These are phyloP conservation scores for Melampsora americana DNA, from an alignment of 1,284 basidiomycete genomes.

Conservation along the genomic window DNA sequence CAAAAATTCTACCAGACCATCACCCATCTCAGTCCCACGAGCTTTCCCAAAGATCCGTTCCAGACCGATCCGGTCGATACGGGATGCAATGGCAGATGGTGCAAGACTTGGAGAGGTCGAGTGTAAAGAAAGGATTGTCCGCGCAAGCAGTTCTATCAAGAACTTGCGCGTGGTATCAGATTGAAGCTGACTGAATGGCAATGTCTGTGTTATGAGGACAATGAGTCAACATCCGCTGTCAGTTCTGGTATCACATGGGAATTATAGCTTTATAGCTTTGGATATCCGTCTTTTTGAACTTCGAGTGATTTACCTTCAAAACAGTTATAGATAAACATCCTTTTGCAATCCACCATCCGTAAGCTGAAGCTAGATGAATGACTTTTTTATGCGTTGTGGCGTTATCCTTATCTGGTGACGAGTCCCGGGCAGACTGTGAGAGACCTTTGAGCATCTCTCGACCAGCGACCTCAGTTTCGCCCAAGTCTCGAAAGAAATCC, in stretches of 20 bases:
- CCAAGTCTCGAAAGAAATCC: slow-evolving; percentile 92
- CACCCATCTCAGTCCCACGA: slow-evolving; percentile 3
- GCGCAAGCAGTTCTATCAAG: slow-evolving; percentile 5
- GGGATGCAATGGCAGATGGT: slow-evolving; percentile 6
- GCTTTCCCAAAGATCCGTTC: slow-evolving; percentile 3
- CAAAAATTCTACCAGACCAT: background rate
- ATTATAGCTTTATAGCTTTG: background rate
- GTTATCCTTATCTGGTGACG: slow-evolving; percentile 52
- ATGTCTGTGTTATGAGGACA: background rate
- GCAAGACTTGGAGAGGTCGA: slow-evolving; percentile 11
- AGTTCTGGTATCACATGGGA: background rate
- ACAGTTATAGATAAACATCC: slow-evolving; percentile 69
- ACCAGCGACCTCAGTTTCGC: slow-evolving; percentile 77
- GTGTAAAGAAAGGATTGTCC: background rate
- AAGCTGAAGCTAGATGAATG: slow-evolving; percentile 68
- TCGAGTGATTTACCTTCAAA: slow-evolving; percentile 66
- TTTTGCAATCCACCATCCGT: slow-evolving; percentile 79
- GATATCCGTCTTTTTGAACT: slow-evolving; percentile 32
- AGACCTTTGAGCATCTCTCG: slow-evolving; percentile 68
- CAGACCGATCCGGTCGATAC: background rate
- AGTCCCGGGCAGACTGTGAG: slow-evolving; percentile 62
- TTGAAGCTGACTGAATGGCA: background rate
- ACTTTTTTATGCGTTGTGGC: slow-evolving; percentile 60
- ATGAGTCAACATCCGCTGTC: background rate
- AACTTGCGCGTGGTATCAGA: background rate